Evolutionary conservation across 352 stramenopile genomes (phyloP).

Genomic region (Globisporangium paddicum): DNA sequence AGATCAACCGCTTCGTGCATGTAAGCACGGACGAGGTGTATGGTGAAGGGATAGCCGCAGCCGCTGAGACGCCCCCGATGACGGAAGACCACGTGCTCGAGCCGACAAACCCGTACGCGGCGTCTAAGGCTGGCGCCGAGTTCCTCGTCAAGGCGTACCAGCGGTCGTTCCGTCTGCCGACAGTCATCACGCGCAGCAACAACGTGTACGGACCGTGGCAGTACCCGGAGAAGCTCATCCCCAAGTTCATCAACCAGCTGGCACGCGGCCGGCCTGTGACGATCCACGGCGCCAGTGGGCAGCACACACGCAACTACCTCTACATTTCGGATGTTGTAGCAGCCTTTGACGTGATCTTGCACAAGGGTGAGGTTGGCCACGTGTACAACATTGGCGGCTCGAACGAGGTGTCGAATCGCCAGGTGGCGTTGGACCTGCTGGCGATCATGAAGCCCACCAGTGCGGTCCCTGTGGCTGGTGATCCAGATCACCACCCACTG

Average conservation of each 20-base stretch:
- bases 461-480: conserved; percentile 6
- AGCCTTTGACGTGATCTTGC: conserved; percentile 96
- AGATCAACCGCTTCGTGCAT: conserved; percentile 95
- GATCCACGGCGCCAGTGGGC: conserved; percentile 92
- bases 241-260: conserved; percentile 71
- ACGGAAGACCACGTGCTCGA: conserved; percentile 93
- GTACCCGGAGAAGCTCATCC: conserved; percentile 99
- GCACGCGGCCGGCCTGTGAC: conserved; percentile 89
- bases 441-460: conserved; percentile 34
- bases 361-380: conserved; percentile 88
- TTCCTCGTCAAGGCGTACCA: conserved; percentile 96
- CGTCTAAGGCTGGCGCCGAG: conserved; percentile 97
- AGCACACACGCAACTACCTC: conserved; percentile 96
- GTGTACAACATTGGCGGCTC: conserved; percentile 97
- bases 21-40: conserved; percentile 99
- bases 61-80: conserved; percentile 88
- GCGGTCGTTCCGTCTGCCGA: conserved; percentile 93
- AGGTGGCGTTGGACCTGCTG: conserved; percentile 91
- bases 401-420: conserved; percentile 56
- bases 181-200: conserved; percentile 98
- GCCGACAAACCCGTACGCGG: conserved; percentile 98
- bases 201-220: conserved; percentile 99
- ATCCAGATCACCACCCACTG: not conserved
- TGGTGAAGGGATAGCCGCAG: conserved; percentile 82
- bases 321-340: conserved; percentile 96